Percentiles rank a stretch among this genome's conserved stretches.
Conservation (phyloP, 306 rosid genomes). For the Inga oerstediana region DNA sequence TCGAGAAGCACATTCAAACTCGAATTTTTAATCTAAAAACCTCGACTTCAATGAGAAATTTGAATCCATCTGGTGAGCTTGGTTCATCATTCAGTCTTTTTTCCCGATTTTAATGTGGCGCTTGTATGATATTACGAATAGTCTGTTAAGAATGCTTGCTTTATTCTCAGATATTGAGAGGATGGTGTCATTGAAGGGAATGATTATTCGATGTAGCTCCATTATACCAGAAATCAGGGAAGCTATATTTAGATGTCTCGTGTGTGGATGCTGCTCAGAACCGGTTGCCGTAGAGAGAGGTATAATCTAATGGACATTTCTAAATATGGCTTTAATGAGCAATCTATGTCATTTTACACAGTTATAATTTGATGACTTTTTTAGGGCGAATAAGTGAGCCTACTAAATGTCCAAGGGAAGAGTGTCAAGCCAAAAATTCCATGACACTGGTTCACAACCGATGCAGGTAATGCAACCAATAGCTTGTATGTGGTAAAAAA, state of each 20-base stretch:
- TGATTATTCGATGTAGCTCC: constrained; percentile 85
- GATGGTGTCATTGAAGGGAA: constrained; percentile 92
- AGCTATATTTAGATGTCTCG: constrained; percentile 94
- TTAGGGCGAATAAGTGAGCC: constrained; percentile 86
- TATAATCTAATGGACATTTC: constrained; percentile 22
- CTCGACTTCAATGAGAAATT: constrained; percentile 87
- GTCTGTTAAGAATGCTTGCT: constrained; percentile 16
- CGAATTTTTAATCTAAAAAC: constrained; percentile 78
- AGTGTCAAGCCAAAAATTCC: constrained; percentile 88
- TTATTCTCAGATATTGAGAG: constrained; percentile 76
- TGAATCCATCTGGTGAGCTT: constrained; percentile 89
- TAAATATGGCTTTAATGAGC: not conserved
- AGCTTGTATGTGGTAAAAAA: constrained; percentile 1
- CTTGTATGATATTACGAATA: not conserved
- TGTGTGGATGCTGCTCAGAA: constrained; percentile 84
- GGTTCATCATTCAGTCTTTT: not conserved
- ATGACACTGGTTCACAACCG: constrained; percentile 93
- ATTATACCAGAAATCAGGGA: constrained; percentile 94
- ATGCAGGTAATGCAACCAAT: constrained; percentile 64
- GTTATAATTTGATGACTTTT: constrained; percentile 22
- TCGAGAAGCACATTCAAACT: constrained; percentile 90
- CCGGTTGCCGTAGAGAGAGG: constrained; percentile 90
- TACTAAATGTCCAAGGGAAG: constrained; percentile 74
- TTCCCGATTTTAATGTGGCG: not conserved
- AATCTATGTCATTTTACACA: constrained; percentile 6